Conservation (phyloP, 257 asterid genomes). For the Misopates orontium region DNA sequence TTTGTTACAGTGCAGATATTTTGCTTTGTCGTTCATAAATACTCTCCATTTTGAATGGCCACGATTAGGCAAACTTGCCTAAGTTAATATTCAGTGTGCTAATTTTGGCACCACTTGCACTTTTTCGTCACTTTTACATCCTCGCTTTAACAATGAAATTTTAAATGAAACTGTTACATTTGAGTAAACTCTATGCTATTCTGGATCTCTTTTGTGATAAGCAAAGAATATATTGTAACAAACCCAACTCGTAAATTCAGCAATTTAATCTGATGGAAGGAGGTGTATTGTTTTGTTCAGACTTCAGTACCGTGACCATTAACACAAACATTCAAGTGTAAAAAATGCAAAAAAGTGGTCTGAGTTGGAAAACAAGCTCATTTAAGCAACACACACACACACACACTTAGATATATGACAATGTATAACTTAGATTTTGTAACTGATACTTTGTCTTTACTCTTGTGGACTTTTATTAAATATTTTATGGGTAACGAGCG, state of each 20-base stretch:
- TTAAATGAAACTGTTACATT: constrained; percentile 9
- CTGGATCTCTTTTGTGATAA: constrained; percentile 20
- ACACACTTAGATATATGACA: too few species aligned
- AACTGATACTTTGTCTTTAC: not conserved
- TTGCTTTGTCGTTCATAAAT: constrained; percentile 5
- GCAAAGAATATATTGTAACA: constrained; percentile 6
- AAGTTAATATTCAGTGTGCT: constrained; percentile 2
- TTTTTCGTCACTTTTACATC: constrained; percentile 17
- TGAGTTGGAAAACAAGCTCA: constrained; percentile 13
- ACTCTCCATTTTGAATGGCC: constrained; percentile 20
- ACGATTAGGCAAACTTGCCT: constrained; percentile 13
- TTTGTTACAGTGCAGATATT: constrained; percentile 18
- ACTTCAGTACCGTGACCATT: not conserved
- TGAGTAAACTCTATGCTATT: not conserved
- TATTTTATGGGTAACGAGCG: constrained; percentile 15
- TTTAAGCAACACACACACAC: not conserved
- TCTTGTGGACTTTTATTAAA: constrained; percentile 7
- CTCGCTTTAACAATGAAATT: constrained; percentile 17
- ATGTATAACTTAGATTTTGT: too few species aligned
- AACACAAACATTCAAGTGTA: constrained; percentile 6
- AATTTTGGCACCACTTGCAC: constrained; percentile 12
- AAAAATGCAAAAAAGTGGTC: constrained; percentile 14
- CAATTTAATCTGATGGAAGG: constrained; percentile 20
- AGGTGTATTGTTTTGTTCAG: constrained; percentile 14
- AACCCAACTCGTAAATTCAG: constrained; percentile 12